Conservation (phyloP, 768 basidiomycete species). For the Tulasnella sp. region DNA sequence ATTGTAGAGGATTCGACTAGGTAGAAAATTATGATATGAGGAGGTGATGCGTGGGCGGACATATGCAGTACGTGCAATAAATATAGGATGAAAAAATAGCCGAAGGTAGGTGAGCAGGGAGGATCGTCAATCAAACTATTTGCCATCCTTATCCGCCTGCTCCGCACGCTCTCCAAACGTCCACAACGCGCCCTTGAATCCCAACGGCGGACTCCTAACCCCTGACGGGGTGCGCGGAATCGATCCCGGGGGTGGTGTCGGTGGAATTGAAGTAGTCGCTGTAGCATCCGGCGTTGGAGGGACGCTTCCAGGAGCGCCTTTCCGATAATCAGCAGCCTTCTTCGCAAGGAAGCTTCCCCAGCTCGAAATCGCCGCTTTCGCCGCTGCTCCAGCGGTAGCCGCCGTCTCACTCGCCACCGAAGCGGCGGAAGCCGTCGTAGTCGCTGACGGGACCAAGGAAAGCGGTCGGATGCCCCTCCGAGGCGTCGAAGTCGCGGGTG, state of each 20-base stretch:
- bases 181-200: constrained; percentile 12
- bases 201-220: constrained; percentile 2
- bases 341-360: constrained; percentile 13
- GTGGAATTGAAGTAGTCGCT: background rate
- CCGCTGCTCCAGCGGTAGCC: constrained; percentile 3
- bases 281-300: background rate
- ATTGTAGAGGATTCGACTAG: background rate
- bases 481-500: background rate
- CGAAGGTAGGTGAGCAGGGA: background rate
- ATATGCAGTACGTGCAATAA: background rate
- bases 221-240: background rate
- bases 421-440: background rate
- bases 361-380: constrained; percentile 4
- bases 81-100: background rate
- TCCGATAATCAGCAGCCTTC: constrained; percentile 8
- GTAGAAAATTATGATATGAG: background rate
- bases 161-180: constrained; percentile 6
- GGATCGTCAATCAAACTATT: background rate
- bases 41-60: background rate
- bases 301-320: background rate
- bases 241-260: background rate
- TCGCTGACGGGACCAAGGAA: constrained; percentile 12
- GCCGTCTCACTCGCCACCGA: background rate
- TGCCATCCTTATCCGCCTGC: background rate
- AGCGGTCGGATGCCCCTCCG: constrained; percentile 9